Percentiles rank a stretch among this genome's conserved stretches.
Evolutionary conservation across 257 asterid species (phyloP).

Genomic region (Lycium barbarum): DNA sequence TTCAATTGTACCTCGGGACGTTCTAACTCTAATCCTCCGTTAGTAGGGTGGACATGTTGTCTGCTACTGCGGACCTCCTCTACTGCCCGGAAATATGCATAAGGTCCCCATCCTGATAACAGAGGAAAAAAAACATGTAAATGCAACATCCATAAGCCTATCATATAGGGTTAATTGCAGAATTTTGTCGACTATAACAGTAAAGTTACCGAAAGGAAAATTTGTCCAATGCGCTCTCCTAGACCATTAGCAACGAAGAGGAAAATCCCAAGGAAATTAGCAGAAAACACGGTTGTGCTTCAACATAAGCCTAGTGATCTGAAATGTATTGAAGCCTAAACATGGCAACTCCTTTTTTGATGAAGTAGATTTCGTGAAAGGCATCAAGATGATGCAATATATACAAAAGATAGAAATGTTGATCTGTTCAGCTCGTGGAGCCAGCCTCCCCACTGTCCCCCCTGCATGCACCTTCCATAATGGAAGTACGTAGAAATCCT

Average conservation of each 20-base stretch:
- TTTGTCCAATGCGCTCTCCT: neutral
- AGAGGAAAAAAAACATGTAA: neutral
- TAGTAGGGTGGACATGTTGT: slow-evolving; percentile 29
- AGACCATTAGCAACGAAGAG: neutral
- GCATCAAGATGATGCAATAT: too few relatives aligned
- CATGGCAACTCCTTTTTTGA: too few relatives aligned
- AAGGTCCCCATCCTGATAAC: slow-evolving; percentile 71
- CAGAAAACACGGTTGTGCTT: neutral
- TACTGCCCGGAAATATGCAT: slow-evolving; percentile 71
- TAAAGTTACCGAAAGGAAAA: neutral
- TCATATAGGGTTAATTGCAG: neutral
- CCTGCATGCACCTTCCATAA: too few relatives aligned
- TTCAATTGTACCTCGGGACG: slow-evolving; percentile 32
- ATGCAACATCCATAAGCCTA: too few relatives aligned
- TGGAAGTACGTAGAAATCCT: too few relatives aligned
- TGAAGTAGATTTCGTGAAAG: too few relatives aligned
- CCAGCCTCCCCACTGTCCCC: too few relatives aligned
- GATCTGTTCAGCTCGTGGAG: too few relatives aligned
- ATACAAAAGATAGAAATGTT: too few relatives aligned
- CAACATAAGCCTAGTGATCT: neutral
- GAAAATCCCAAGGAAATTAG: neutral
- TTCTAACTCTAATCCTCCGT: slow-evolving; percentile 23
- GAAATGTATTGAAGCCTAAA: too few relatives aligned
- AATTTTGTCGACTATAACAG: neutral
- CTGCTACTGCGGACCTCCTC: slow-evolving; percentile 58